Conservation (phyloP, 352 stramenopile species). For the Globisporangium paddicum region DNA sequence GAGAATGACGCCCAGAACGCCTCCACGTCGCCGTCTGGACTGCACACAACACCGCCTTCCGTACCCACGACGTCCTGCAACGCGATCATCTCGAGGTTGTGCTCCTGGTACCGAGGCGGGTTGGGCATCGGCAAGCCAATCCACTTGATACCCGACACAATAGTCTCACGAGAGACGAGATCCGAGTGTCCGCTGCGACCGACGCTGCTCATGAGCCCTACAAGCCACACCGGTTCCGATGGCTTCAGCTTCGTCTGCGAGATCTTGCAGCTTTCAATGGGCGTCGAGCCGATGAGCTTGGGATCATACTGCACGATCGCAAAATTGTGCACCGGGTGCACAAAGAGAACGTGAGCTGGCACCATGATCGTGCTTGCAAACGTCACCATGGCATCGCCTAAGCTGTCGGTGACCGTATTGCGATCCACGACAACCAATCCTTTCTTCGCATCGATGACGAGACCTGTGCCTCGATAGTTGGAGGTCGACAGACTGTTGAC, state of each 20-base stretch:
- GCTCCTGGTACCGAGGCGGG: conserved; percentile 80
- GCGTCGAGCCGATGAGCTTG: conserved; percentile 77
- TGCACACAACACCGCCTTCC: conserved; percentile 79
- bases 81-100: conserved; percentile 86
- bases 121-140: conserved; percentile 76
- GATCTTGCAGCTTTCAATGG: conserved; percentile 75
- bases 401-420: conserved; percentile 88
- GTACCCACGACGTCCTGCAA: conserved; percentile 80
- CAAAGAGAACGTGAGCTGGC: conserved; percentile 84
- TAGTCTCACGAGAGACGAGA: conserved; percentile 80
- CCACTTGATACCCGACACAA: conserved; percentile 86
- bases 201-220: conserved; percentile 79
- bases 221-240: conserved; percentile 80
- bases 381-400: conserved; percentile 87
- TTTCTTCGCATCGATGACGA: conserved; percentile 85
- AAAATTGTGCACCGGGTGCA: conserved; percentile 93
- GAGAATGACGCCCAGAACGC: conserved; percentile 88
- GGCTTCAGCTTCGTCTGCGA: conserved; percentile 51
- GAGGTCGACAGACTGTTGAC: conserved; percentile 83
- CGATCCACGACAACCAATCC: conserved; percentile 90
- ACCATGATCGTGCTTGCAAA: conserved; percentile 90
- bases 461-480: conserved; percentile 82
- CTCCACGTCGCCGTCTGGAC: conserved; percentile 57
- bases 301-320: conserved; percentile 91
- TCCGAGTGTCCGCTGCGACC: conserved; percentile 77